These are phyloP conservation scores for Zea luxurians DNA, from an alignment of 176 grass and related monocot species.

Conservation along the genomic window DNA sequence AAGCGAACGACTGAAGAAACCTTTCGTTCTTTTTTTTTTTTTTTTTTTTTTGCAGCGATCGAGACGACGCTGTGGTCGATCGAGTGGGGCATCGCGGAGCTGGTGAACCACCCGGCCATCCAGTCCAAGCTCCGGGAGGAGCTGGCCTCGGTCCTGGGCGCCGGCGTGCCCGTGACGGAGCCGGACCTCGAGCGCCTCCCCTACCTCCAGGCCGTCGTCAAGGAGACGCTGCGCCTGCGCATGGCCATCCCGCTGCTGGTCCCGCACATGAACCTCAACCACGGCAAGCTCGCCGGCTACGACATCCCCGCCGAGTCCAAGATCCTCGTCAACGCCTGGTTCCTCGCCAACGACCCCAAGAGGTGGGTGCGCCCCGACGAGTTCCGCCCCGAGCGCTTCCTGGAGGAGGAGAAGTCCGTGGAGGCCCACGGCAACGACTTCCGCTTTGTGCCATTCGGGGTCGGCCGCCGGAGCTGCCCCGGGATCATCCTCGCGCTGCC, in stretches of 20 bases:
- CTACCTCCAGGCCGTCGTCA: constrained; percentile 86
- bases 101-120: constrained; percentile 76
- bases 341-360: constrained; percentile 86
- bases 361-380: constrained; percentile 81
- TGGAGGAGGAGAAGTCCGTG: constrained; percentile 82
- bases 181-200: constrained; percentile 83
- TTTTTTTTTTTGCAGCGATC: too few species aligned
- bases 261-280: constrained; percentile 99
- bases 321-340: constrained; percentile 97
- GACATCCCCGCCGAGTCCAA: constrained; percentile 98
- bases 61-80: constrained; percentile 57
- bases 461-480: constrained; percentile 91
- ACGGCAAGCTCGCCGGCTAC: constrained; percentile 76
- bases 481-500: constrained; percentile 92
- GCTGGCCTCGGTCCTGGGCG: constrained; percentile 58
- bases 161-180: constrained; percentile 61
- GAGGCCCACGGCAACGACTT: constrained; percentile 94
- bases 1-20: too few species aligned
- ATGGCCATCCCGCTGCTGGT: constrained; percentile 99
- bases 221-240: constrained; percentile 94
- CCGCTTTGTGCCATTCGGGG: constrained; percentile 87
- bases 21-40: too few species aligned
- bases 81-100: constrained; percentile 94
- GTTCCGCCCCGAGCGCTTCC: constrained; percentile 82
- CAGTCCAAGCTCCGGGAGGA: constrained; percentile 63